A percentile compares a stretch with the other conserved stretches of the same genome.
Conservation (phyloP, 768 basidiomycete genomes). For the Tricholoma flavovirens region DNA sequence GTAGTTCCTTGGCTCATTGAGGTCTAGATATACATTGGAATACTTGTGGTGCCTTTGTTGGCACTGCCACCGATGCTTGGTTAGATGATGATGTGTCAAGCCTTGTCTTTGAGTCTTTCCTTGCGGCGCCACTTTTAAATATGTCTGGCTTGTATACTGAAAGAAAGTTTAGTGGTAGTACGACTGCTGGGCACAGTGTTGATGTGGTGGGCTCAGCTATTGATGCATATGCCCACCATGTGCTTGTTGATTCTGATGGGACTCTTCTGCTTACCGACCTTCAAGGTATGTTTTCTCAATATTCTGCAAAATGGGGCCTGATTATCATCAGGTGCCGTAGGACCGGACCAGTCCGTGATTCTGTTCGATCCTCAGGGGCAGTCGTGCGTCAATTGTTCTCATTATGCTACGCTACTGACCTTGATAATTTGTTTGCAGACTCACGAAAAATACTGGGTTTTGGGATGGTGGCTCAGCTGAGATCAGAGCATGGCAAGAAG, state of each 20-base stretch:
- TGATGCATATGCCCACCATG: too few relatives aligned
- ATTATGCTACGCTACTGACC: too few relatives aligned
- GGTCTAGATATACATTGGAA: not conserved
- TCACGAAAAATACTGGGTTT: constrained; percentile 1
- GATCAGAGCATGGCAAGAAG: too few relatives aligned
- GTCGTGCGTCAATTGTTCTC: too few relatives aligned
- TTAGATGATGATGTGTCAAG: too few relatives aligned
- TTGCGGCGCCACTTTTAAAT: too few relatives aligned
- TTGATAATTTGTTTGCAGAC: not conserved
- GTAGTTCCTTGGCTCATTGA: too few relatives aligned
- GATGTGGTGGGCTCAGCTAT: too few relatives aligned
- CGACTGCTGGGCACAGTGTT: not conserved
- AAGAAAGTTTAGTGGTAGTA: not conserved
- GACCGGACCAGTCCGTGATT: not conserved
- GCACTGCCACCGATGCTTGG: not conserved
- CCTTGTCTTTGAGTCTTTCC: too few relatives aligned
- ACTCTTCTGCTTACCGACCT: too few relatives aligned
- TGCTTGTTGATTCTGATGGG: not conserved
- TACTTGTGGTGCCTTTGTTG: not conserved
- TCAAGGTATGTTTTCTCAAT: too few relatives aligned
- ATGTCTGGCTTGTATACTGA: not conserved
- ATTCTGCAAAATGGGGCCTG: not conserved
- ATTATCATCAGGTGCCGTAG: not conserved
- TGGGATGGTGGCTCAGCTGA: too few relatives aligned
- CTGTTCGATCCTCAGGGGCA: not conserved